Evolutionary conservation across 1,284 basidiomycete genomes (phyloP).

Genomic region (Apiotrichum laibachii): DNA sequence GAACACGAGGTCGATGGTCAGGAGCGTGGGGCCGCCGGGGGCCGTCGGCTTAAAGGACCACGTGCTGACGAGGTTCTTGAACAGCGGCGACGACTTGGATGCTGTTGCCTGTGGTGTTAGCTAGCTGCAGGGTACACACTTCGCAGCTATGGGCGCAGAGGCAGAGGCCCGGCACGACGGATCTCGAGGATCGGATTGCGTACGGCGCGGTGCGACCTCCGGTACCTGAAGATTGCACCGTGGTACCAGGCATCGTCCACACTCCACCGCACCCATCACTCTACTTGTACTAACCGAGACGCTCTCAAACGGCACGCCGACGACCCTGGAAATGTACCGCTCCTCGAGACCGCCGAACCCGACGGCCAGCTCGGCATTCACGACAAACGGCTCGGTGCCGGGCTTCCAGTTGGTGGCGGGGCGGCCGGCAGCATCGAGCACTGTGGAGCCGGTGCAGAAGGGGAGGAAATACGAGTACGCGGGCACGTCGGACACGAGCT

Average conservation of each 20-base stretch:
- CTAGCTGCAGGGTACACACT: no score
- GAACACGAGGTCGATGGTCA: conserved; percentile 77
- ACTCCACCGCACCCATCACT: not conserved
- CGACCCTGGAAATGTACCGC: conserved; percentile 81
- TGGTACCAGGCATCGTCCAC: no score
- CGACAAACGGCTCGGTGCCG: conserved; percentile 54
- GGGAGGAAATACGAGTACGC: conserved; percentile 86
- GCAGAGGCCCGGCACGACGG: no score
- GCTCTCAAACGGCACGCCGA: conserved; percentile 68
- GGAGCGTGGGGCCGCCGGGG: conserved; percentile 59
- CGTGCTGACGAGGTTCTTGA: conserved; percentile 76
- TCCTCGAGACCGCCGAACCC: conserved; percentile 86
- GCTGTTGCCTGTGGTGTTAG: conserved; percentile 63
- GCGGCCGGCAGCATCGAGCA: conserved; percentile 54
- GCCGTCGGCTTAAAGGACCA: conserved; percentile 51
- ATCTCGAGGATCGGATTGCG: no score
- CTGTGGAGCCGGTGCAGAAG: conserved; percentile 75
- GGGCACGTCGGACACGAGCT: conserved; percentile 79
- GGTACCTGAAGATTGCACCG: no score
- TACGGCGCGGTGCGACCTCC: no score
- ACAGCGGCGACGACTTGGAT: conserved; percentile 71
- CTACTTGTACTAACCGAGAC: conserved; percentile 64
- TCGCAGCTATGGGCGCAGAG: no score
- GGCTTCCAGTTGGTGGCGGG: conserved; percentile 31
- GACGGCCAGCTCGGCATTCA: conserved; percentile 83